phyloP scores from a whole-genome alignment of 345 rosid genomes.

The Populus ilicifolia region DNA sequence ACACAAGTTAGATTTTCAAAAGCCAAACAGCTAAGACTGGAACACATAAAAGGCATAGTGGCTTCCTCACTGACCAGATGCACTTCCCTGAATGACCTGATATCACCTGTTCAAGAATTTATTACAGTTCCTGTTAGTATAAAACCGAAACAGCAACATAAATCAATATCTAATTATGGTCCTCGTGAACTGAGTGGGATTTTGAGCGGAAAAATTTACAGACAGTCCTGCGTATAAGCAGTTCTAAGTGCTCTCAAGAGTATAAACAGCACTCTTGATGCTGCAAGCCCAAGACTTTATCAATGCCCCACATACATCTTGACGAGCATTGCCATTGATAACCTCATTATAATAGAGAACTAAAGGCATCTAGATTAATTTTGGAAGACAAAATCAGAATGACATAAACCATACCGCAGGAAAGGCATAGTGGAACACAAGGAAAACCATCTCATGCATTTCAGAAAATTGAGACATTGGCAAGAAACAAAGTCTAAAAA shows the following conservation, averaged over 20 bases:
- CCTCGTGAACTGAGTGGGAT: neutral
- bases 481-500: neutral
- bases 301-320: neutral
- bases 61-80: constrained; percentile 40
- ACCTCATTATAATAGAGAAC: neutral
- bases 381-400: neutral
- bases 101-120: constrained; percentile 31
- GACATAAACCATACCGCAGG: neutral
- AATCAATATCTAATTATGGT: neutral
- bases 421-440: neutral
- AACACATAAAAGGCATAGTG: neutral
- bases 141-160: neutral
- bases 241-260: neutral
- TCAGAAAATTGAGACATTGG: neutral
- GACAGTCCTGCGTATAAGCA: neutral
- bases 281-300: neutral
- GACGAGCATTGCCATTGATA: neutral
- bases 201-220: neutral
- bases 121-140: neutral
- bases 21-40: neutral
- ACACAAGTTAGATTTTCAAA: constrained; percentile 8
- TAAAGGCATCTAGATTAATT: neutral
- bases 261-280: neutral
- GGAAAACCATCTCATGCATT: neutral
- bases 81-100: constrained; percentile 33